Percentiles rank a stretch among this genome's conserved stretches.
Evolutionary conservation across 306 rosid genomes (phyloP).

Genomic region (Cercis canadensis): DNA sequence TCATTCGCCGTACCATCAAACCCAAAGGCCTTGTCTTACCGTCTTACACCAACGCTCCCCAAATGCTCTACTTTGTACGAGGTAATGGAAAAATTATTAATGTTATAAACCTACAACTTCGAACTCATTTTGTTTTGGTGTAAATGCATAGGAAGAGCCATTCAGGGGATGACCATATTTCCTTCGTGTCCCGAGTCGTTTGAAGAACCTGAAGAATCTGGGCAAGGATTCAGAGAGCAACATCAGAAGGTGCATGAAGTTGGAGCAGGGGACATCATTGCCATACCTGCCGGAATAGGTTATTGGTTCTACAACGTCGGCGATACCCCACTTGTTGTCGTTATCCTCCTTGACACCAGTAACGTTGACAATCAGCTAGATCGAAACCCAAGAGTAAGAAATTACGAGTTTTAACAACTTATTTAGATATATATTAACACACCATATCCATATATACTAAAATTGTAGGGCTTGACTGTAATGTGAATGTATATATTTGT

Average conservation of each 20-base stretch:
- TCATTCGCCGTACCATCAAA: conserved; percentile 17
- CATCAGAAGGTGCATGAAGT: conserved; percentile 28
- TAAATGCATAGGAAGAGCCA: background rate
- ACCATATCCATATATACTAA: too few species aligned
- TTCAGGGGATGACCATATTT: conserved; percentile 23
- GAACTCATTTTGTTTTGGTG: background rate
- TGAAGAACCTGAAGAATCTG: conserved; percentile 20
- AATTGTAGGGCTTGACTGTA: too few species aligned
- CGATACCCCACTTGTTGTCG: conserved; percentile 7
- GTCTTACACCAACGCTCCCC: conserved; percentile 13
- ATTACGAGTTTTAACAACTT: too few species aligned
- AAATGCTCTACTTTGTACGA: background rate
- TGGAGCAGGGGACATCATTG: conserved; percentile 23
- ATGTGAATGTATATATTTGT: too few species aligned
- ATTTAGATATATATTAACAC: too few species aligned
- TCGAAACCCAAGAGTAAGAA: conserved; percentile 14
- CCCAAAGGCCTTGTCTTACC: conserved; percentile 24
- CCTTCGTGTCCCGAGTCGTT: conserved; percentile 14
- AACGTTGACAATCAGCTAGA: conserved; percentile 7
- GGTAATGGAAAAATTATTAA: background rate
- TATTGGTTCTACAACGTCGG: conserved; percentile 23
- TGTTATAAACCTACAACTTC: too few species aligned
- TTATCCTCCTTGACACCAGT: conserved; percentile 20
- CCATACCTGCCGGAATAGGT: conserved; percentile 12
- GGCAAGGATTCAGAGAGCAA: conserved; percentile 15